Base-by-base conservation (phyloP, 2,329 filamentous ascomycete species). In the Penicillium sp. region DNA sequence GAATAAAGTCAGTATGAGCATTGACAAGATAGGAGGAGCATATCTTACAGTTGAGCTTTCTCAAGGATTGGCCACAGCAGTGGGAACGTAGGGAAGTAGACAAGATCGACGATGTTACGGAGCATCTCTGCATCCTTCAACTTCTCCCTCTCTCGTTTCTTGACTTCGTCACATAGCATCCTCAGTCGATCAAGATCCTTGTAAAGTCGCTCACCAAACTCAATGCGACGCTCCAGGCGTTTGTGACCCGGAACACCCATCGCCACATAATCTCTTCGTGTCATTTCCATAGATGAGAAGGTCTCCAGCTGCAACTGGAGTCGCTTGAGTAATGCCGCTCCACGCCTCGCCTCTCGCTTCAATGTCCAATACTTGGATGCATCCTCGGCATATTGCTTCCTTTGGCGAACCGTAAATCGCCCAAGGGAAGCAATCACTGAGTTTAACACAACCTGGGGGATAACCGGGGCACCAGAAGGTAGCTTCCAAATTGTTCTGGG, bases 321-420 rank as follows among this genome's bases (percentile, higher is more conserved):
- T 35, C 94, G 86, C 76, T 97, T 97, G 57, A 99, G 82, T 53
- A 99, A 80, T 4, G 94, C 91, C 31, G 94, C 94, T 45, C 94
- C 94, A 56, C 94, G 84, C 34, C 94, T 86, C 59, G 93, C 90
- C 73, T 99, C 94, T 54, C 94, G 86, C 77, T 99, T 99, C 61
- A 99, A 76, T 0, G 94, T 97, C 94, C 94, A 99, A 75, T 97
- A 99, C 65, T 91, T 92, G 77, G 93, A 97, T 2, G 90, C 90
- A 73, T 97, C 93, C 55, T 91, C 88, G 2, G 95, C 87, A 72
- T 91, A 99, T 58, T 97, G 92, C 70, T 95, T 96, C 50, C 92
- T 86, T 70, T 94, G 95, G 31, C 89, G 85, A 35, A 90, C 81
- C n/a, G 85, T 85, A 71, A 97, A 97, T 46, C 90, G 86, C 60